Evolutionary conservation across 768 basidiomycete genomes (phyloP), one percentile per base, ranked within the genome.

Genomic region (Pleurotus ostreatus): DNA sequence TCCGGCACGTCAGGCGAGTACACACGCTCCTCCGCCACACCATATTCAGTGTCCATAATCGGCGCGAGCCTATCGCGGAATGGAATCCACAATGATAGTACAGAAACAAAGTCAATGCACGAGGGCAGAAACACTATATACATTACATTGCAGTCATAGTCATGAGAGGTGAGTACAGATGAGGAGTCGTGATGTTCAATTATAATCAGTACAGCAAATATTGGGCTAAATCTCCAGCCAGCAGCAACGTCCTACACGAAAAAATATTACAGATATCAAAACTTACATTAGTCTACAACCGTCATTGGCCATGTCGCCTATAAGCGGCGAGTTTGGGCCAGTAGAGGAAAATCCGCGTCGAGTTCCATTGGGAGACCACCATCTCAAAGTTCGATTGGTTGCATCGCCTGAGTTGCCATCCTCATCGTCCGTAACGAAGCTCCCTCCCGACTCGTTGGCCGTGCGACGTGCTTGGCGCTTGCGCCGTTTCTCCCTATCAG

Each of bases 221-320:
- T 34, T 34, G 30, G 30, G 30, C 30, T 34, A 11, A 9, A 34
- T 34, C 20, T 18, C 41, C 41, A 11, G 41, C n/a, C n/a, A n/a
- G 20, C n/a, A 23, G 26, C 37, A 7, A 22, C 30, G 11, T 46
- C 55, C 54, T 57, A 48, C 46, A 52, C 40, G 41, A 57, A 63
- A 62, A 70, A 68, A 67, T 58, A 62, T 59, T 65, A 66, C 62
- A 66, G 61, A 55, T 41, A 61, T 52, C 63, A 59, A 60, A 25
- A 49, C 61, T 76, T 78, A 89, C 86, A 88, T 89, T 64, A 87
- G 71, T 52, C 77, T 78, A 74, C 88, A 90, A 37, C 83, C 81
- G 40, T 86, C 86, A 39, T 80, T 78, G 58, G 77, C 78, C 61
- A 74, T 52, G 58, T 78, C 77, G 49, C 70, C 73, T 30, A 75